Evolutionary conservation across 805 yeast species (phyloP).

Genomic region (Clavispora asparagi): DNA sequence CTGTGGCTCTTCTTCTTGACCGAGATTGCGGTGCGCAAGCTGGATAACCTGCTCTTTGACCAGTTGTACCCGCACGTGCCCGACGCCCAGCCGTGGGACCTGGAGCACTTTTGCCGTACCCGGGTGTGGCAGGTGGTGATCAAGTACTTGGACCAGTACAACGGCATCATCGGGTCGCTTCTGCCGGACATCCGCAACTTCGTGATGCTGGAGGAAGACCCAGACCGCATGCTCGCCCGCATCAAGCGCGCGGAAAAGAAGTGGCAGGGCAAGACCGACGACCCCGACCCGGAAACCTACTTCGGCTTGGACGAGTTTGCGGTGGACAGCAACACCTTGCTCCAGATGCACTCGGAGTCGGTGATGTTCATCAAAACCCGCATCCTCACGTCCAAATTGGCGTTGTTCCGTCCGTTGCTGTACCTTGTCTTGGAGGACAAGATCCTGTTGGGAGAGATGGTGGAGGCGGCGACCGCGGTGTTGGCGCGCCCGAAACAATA

Average conservation of each 20-base stretch:
- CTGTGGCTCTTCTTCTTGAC: constrained; percentile 37
- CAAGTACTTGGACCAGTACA: constrained; percentile 31
- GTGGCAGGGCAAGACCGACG: constrained; percentile 2
- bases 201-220: constrained; percentile 27
- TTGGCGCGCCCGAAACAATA: neutral
- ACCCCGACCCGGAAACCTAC: neutral
- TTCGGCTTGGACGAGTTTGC: constrained; percentile 29
- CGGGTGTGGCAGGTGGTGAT: constrained; percentile 24
- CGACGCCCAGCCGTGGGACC: constrained; percentile 19
- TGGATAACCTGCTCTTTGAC: constrained; percentile 32
- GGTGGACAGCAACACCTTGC: constrained; percentile 28
- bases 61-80: constrained; percentile 22
- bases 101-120: constrained; percentile 16
- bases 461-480: constrained; percentile 19
- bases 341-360: constrained; percentile 31
- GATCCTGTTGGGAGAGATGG: constrained; percentile 21
- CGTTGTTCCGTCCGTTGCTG: constrained; percentile 29
- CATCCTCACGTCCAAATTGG: constrained; percentile 27
- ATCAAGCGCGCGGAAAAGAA: constrained; percentile 18
- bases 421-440: constrained; percentile 28
- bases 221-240: constrained; percentile 23
- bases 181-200: constrained; percentile 29
- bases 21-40: constrained; percentile 35
- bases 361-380: constrained; percentile 37
- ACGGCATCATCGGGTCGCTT: constrained; percentile 33